These are phyloP conservation scores for Tylopilus plumbeoviolaceoides DNA, from an alignment of 768 basidiomycete genomes.

Conservation along the genomic window DNA sequence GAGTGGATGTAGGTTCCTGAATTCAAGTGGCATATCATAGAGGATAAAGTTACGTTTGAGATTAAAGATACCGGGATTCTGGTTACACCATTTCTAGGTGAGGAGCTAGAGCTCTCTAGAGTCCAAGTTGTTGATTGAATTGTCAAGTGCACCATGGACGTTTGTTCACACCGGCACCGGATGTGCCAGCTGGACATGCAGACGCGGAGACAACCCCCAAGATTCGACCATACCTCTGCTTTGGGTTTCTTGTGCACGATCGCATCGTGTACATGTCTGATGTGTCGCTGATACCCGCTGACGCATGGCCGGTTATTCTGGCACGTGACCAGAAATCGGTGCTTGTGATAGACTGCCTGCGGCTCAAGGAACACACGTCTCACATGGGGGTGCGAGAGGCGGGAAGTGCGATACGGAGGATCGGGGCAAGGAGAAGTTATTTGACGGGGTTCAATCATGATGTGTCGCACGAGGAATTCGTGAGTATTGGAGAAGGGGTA, in stretches of 20 bases:
- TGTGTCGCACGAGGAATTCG: slow-evolving; percentile 74
- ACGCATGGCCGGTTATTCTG: slow-evolving; percentile 54
- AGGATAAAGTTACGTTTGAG: slow-evolving; percentile 62
- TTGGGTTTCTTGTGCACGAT: slow-evolving; percentile 67
- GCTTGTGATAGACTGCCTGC: slow-evolving; percentile 75
- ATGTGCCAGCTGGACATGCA: slow-evolving; percentile 23
- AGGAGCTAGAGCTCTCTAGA: slow-evolving; percentile 12
- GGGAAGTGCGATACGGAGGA: slow-evolving; percentile 47
- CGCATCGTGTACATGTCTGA: slow-evolving; percentile 78
- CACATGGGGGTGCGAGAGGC: slow-evolving; percentile 75
- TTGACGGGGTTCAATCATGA: slow-evolving; percentile 74
- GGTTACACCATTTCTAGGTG: slow-evolving; percentile 66
- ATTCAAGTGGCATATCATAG: slow-evolving; percentile 79
- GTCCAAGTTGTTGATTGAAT: slow-evolving; percentile 1
- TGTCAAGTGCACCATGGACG: slow-evolving; percentile 70
- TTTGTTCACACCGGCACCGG: slow-evolving; percentile 43
- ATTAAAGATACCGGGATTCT: slow-evolving; percentile 59
- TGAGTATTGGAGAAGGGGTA: slow-evolving; percentile 54
- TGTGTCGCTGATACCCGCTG: slow-evolving; percentile 74
- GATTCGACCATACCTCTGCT: slow-evolving; percentile 58
- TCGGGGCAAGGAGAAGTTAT: slow-evolving; percentile 64
- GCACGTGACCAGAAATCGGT: slow-evolving; percentile 37
- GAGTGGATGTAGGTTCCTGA: slow-evolving; percentile 59
- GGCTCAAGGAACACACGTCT: slow-evolving; percentile 62
- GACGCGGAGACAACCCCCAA: slow-evolving; percentile 2